Base-by-base conservation (phyloP, 2,329 filamentous ascomycete species). In the Colletotrichum simmondsii region DNA sequence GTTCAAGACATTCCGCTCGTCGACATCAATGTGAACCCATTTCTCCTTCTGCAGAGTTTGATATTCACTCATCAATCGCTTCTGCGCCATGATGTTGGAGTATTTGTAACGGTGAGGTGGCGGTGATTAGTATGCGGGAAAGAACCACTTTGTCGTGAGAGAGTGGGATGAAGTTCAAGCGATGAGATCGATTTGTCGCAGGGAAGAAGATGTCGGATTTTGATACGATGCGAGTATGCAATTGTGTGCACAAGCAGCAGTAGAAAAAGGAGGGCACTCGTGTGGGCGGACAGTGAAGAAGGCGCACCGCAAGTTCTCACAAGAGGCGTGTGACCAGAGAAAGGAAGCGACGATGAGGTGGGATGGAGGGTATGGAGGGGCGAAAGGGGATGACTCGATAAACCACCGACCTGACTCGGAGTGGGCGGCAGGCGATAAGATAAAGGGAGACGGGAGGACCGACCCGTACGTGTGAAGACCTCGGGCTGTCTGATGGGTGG, bases 21-120 rank as follows among this genome's bases (percentile, higher is more conserved):
- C 90, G 46, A 95, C 94, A 81, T 97, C 93, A 76, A 98, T 94
- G 77, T 96, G 91, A 22, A 97, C 93, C 96, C 96, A 99, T 81
- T 94, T 95, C 87, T 98, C 95, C 82, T 97, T 95, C 67, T 91
- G 88, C 53, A 98, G 89, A 57, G 90, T 88, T 82, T 93, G 93
- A 85, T 94, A 92, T 87, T 98, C 96, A 77, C 93, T 93, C 93
- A 97, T 95, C 68, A 98, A 88, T 64, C 97, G 93, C 79, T 94
- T 92, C 83, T 95, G 82, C 30, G 85, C 85, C 85, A 87, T 87
- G 75, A 65, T 80, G 75, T 49, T n/a, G 42, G 42, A 49, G 42
- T 49, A 49, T n/a, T 49, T 49, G 19, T 49, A 62, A 32, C 68
- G 37, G 24, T 22, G 14, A 24, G 52, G 26, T 32, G 63, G 52